Conservation (phyloP, 1,284 basidiomycete genomes). For the Prillingera fragicola region DNA sequence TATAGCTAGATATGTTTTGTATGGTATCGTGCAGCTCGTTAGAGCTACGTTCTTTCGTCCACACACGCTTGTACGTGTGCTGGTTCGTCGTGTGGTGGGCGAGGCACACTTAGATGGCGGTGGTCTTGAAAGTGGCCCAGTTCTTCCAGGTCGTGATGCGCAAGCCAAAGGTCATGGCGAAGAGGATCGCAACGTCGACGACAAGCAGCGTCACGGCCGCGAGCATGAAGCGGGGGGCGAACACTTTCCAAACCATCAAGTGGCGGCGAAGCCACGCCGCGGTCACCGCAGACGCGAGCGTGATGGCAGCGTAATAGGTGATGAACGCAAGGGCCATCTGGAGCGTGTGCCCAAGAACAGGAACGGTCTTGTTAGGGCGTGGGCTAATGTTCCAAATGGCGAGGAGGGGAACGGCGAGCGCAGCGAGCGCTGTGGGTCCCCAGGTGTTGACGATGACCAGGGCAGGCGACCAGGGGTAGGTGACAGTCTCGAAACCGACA, state of each 20-base stretch:
- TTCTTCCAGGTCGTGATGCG: constrained; percentile 43
- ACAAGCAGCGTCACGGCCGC: constrained; percentile 54
- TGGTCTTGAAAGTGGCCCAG: constrained; percentile 44
- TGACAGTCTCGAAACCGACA: constrained; percentile 61
- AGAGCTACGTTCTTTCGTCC: too few species aligned
- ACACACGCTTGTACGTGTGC: too few species aligned
- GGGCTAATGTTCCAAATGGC: constrained; percentile 85
- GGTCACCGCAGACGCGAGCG: constrained; percentile 66
- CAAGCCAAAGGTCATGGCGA: constrained; percentile 46
- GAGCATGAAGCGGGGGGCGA: constrained; percentile 88
- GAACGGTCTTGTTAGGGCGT: constrained; percentile 35
- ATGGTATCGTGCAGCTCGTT: too few species aligned
- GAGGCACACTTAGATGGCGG: constrained; percentile 15
- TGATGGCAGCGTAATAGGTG: constrained; percentile 63
- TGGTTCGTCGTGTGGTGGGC: background rate
- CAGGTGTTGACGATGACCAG: constrained; percentile 79
- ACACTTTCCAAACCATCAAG: constrained; percentile 99
- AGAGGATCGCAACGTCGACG: constrained; percentile 49
- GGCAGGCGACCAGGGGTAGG: constrained; percentile 68
- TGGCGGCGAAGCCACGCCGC: constrained; percentile 77
- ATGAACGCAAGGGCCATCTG: constrained; percentile 59
- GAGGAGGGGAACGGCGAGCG: constrained; percentile 64
- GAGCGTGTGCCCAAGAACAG: constrained; percentile 47
- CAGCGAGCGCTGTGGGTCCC: constrained; percentile 63
- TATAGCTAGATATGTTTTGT: too few species aligned